phyloP scores from a whole-genome alignment of 2,329 filamentous ascomycete genomes.

The Pyrenochaeta sp. region DNA sequence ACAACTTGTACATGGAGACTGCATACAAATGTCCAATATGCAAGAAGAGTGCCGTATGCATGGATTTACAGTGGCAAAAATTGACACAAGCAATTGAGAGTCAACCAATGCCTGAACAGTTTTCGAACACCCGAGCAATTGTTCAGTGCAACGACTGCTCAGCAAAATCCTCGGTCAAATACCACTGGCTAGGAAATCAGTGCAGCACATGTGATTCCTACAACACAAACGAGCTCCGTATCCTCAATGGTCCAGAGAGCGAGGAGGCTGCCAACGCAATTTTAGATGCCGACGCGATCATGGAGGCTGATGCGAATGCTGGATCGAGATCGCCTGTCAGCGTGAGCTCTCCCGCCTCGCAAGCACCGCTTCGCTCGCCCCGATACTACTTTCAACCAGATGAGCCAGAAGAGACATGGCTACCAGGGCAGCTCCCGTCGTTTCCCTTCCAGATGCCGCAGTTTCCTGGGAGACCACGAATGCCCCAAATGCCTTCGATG shows the following conservation, averaged over 20 bases:
- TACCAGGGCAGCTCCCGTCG: slow-evolving; percentile 46
- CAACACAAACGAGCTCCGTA: slow-evolving; percentile 60
- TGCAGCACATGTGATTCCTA: slow-evolving; percentile 70
- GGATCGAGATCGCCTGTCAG: slow-evolving; percentile 40
- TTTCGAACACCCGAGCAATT: slow-evolving; percentile 78
- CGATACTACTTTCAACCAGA: slow-evolving; percentile 50
- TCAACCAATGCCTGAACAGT: slow-evolving; percentile 92
- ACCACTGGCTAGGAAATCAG: slow-evolving; percentile 94
- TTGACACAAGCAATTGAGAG: slow-evolving; percentile 84
- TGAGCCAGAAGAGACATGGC: slow-evolving; percentile 49
- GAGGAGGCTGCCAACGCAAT: slow-evolving; percentile 46
- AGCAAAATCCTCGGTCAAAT: slow-evolving; percentile 83
- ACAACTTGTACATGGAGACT: slow-evolving; percentile 83
- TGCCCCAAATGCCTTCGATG: slow-evolving; percentile 43
- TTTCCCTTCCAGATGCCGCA: slow-evolving; percentile 50
- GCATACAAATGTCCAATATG: slow-evolving; percentile 98
- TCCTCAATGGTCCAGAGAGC: slow-evolving; percentile 51
- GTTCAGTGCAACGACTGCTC: slow-evolving; percentile 96
- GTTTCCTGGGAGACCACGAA: slow-evolving; percentile 41
- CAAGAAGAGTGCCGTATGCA: slow-evolving; percentile 95
- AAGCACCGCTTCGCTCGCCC: slow-evolving; percentile 43
- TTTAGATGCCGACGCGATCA: slow-evolving; percentile 38
- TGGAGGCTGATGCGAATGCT: slow-evolving; percentile 37
- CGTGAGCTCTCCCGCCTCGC: slow-evolving; percentile 42
- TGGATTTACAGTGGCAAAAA: slow-evolving; percentile 94